These are phyloP conservation scores for barley (Hordeum vulgare) DNA, from an alignment of 176 grass and related monocot genomes.

Conservation along the genomic window MorexV3_pseudomolecules_assembly NC_058520.1:138372606-138373105, in stretches of 20 bases:
- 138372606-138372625: slow-evolving; percentile 11
- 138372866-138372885: not conserved
- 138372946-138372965: slow-evolving; percentile 4
- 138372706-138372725: not conserved
- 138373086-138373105: not conserved
- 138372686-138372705: not conserved
- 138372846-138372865: not conserved
- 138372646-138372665: slow-evolving; percentile 12
- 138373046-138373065: slow-evolving; percentile 1
- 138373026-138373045: not conserved
- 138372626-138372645: not conserved
- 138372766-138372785: not conserved
- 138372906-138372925: slow-evolving; percentile 2
- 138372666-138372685: slow-evolving; percentile 21
- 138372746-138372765: not conserved
- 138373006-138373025: slow-evolving; percentile 3
- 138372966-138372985: slow-evolving; percentile 14
- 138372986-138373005: slow-evolving; percentile 4
- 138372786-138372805: not conserved
- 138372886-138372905: not conserved
- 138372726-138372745: not conserved
- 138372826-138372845: not conserved
- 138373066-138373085: not conserved
- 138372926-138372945: slow-evolving; percentile 10
- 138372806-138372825: not conserved